phyloP scores from a whole-genome alignment of 1,284 basidiomycete species.

The Xerocomus nothofagi region DNA sequence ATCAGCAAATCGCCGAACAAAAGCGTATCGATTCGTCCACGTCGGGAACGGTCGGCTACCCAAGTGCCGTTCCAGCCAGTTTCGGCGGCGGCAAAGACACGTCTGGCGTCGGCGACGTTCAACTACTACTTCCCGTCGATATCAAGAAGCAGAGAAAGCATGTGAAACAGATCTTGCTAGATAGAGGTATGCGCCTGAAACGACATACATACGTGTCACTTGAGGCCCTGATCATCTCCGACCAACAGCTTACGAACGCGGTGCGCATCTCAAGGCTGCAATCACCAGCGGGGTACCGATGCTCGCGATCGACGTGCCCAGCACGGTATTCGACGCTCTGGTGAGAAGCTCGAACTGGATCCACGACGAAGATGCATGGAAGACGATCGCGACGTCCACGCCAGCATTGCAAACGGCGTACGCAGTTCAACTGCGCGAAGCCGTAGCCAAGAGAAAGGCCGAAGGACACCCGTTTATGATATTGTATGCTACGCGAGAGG shows the following conservation, averaged over 20 bases:
- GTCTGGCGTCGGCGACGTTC: constrained; percentile 44
- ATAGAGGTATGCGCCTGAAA: constrained; percentile 52
- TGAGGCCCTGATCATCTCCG: constrained; percentile 3
- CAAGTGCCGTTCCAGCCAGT: constrained; percentile 36
- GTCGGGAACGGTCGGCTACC: constrained; percentile 49
- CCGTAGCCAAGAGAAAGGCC: constrained; percentile 54
- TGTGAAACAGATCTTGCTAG: constrained; percentile 66
- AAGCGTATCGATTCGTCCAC: constrained; percentile 67
- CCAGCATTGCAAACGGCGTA: constrained; percentile 58
- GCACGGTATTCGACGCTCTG: constrained; percentile 61
- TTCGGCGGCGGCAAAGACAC: constrained; percentile 45
- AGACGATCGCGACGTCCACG: constrained; percentile 52
- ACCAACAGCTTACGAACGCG: constrained; percentile 60
- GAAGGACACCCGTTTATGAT: constrained; percentile 66
- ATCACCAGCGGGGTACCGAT: constrained; percentile 61
- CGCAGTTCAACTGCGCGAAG: constrained; percentile 65
- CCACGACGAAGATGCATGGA: constrained; percentile 73
- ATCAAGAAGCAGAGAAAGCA: constrained; percentile 72
- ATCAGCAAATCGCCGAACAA: constrained; percentile 74
- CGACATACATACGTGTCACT: no score
- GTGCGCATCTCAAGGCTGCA: constrained; percentile 53
- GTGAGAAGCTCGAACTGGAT: constrained; percentile 60
- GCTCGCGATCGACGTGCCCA: constrained; percentile 69
- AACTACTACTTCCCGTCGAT: constrained; percentile 65
- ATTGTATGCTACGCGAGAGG: constrained; percentile 69